phyloP scores from a whole-genome alignment of 805 yeast species.

The Kodamaea hsintzibuensis region DNA sequence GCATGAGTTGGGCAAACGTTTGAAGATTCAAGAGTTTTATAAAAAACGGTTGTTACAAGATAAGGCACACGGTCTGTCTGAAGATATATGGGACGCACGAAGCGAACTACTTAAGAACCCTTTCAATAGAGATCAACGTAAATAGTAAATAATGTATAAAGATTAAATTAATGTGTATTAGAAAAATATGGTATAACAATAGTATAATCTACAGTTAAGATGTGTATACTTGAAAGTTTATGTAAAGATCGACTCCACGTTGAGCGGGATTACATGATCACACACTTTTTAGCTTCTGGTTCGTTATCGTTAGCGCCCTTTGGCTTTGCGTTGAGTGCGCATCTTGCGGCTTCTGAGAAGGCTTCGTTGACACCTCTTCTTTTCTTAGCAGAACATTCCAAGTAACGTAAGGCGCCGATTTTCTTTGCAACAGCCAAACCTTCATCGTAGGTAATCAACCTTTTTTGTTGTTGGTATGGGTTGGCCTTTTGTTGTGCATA shows the following conservation, averaged over 20 bases:
- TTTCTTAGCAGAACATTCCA: conserved; percentile 95
- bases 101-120: conserved; percentile 24
- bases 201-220: not conserved
- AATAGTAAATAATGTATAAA: not conserved
- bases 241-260: not conserved
- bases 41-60: conserved; percentile 61
- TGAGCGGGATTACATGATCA: conserved; percentile 31
- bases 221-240: not conserved
- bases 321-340: conserved; percentile 87
- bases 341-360: conserved; percentile 97
- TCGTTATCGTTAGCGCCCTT: conserved; percentile 63
- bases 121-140: not conserved
- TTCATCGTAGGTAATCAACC: conserved; percentile 84
- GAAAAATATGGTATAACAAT: conserved; percentile 1
- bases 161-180: not conserved
- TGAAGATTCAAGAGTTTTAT: conserved; percentile 67
- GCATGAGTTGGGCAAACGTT: conserved; percentile 50
- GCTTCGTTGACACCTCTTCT: conserved; percentile 99
- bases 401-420: conserved; percentile 90
- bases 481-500: conserved; percentile 25
- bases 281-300: conserved; percentile 41
- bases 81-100: conserved; percentile 73
- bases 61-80: conserved; percentile 70
- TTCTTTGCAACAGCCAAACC: conserved; percentile 90
- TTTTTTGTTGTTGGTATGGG: conserved; percentile 42